A percentile compares a stretch with the other conserved stretches of the same genome.
Conservation (phyloP, 2,329 filamentous ascomycete genomes). For the Aaosphaeria arxii region DNA sequence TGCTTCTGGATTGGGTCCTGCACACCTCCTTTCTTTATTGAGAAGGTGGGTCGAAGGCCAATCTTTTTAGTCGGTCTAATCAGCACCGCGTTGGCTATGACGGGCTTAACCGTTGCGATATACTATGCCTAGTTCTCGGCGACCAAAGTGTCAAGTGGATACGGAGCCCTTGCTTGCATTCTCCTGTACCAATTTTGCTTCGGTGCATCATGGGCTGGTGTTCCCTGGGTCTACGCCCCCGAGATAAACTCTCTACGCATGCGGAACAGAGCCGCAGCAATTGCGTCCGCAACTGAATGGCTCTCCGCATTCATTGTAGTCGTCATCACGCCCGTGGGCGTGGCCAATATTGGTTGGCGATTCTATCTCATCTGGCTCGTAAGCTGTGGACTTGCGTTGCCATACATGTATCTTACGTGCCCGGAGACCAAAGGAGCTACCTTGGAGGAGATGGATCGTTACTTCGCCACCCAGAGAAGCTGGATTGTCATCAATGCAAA, state of each 20-base stretch:
- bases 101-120: no score
- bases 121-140: no score
- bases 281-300: conserved; percentile 47
- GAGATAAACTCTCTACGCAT: conserved; percentile 43
- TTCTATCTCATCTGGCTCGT: conserved; percentile 30
- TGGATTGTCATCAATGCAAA: background rate
- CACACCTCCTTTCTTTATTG: no score
- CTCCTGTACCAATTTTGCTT: background rate
- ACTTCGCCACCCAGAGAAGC: background rate
- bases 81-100: no score
- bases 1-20: no score
- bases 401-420: no score
- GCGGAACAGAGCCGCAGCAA: conserved; percentile 43
- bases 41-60: no score
- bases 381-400: no score
- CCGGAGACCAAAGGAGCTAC: background rate
- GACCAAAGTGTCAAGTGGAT: no score
- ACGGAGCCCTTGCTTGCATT: no score
- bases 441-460: background rate
- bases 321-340: conserved; percentile 44
- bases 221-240: conserved; percentile 44
- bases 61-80: no score
- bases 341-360: conserved; percentile 39
- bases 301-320: conserved; percentile 43
- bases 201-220: conserved; percentile 7